phyloP scores from a whole-genome alignment of 306 rosid genomes.

The Trifolium fragiferum region DNA sequence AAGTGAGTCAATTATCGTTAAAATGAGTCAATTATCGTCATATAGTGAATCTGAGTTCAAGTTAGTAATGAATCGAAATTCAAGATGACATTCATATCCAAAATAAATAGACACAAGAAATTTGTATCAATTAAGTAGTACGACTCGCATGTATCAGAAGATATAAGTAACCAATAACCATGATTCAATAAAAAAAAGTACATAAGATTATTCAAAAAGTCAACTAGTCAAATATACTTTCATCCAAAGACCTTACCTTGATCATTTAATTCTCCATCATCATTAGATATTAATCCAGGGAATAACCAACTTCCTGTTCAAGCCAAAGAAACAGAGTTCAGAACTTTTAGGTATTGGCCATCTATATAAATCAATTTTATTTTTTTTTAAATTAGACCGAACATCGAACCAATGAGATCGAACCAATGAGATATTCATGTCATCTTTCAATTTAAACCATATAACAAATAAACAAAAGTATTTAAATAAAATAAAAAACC shows the following conservation, averaged over 20 bases:
- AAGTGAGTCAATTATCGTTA: not conserved
- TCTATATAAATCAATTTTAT: too few relatives aligned
- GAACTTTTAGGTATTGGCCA: not conserved
- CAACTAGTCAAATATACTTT: not conserved
- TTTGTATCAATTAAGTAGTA: too few relatives aligned
- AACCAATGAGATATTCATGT: too few relatives aligned
- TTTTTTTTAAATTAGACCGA: too few relatives aligned
- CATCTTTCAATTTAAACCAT: too few relatives aligned
- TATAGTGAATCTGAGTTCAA: too few relatives aligned
- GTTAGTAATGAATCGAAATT: not conserved
- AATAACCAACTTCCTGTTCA: constrained; percentile 59
- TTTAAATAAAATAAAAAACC: not conserved
- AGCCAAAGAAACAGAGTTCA: constrained; percentile 7
- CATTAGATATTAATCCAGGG: constrained; percentile 29
- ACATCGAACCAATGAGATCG: too few relatives aligned
- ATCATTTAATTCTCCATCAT: not conserved
- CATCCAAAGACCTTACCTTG: constrained; percentile 48
- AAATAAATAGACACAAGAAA: too few relatives aligned
- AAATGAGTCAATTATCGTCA: too few relatives aligned
- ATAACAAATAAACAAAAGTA: too few relatives aligned
- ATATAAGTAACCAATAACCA: not conserved
- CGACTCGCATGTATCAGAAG: not conserved
- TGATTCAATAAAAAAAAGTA: not conserved
- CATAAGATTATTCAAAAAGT: not conserved
- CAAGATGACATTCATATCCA: not conserved